Base-by-base conservation (phyloP, 805 yeast species). In the Ogataea parapolymorpha region DNA sequence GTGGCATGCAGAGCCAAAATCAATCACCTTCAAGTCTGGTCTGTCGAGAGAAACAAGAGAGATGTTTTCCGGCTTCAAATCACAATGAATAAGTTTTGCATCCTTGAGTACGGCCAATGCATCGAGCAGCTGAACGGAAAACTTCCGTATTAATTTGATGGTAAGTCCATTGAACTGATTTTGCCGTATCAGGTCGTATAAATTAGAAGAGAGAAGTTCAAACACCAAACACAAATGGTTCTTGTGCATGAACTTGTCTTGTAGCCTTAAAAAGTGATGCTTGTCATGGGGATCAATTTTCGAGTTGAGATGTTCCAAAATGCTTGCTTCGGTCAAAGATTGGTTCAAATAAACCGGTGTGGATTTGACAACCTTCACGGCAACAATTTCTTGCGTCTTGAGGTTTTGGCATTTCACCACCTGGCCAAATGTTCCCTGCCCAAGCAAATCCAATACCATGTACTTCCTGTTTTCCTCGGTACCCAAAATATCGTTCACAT, bases 351-450 rank as follows among this genome's bases (percentile, higher is more conserved):
- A 90, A 8, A 95, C 96, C 5, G 95, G 87, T 58, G 85, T 85
- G 26, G 95, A 84, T 61, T 91, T 93, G 44, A 93, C 86, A 32
- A 93, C 95, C 64, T 93, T 93, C 26, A 93, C 95, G 1, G 99
- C 99, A 18, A 90, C 86, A 15, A 91, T 77, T 47, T 87, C 91
- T 58, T 88, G 93, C 33, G 89, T 85, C 34, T 62, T 65, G 47
- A 70, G 49, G 53, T 80, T 77, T 60, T 87, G 95, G 65, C 97
- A 91, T 65, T 91, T 93, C 30, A 90, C 95, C 34, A 93, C 99
- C 66, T 93, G 98, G 8, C 99, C 99, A 71, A 93, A 93, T 1
- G 99, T 90, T 2, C 99, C 99, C 47, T 90, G 91, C 1, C 99
- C 99, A 30, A 93, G 65, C 12, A 93, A 72, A 62, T 91, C 98